A percentile compares a stretch with the other conserved stretches of the same genome.
Evolutionary conservation across 257 asterid species (phyloP).

Genomic region (Solanum tarijense): DNA sequence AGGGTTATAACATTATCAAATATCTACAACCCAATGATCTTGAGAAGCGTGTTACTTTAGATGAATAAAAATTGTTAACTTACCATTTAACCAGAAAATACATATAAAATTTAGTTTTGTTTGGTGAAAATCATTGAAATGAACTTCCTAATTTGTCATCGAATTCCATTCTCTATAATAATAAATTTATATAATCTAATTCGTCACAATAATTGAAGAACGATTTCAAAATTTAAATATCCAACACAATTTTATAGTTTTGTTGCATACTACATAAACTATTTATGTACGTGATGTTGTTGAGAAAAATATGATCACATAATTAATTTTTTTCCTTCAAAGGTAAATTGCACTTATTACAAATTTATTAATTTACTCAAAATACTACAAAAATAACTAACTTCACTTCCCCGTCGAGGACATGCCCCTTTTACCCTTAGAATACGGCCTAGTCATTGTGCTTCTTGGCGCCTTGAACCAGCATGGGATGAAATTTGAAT

Average conservation of each 20-base stretch:
- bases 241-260: background rate
- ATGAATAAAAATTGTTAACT: background rate
- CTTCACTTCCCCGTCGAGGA: constrained; percentile 41
- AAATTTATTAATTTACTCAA: background rate
- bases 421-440: constrained; percentile 83
- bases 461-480: constrained; percentile 98
- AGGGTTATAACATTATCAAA: background rate
- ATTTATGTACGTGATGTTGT: background rate
- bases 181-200: too few relatives aligned
- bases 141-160: too few relatives aligned
- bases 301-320: background rate
- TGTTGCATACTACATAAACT: background rate
- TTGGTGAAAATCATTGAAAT: too few relatives aligned
- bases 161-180: too few relatives aligned
- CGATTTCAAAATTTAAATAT: background rate
- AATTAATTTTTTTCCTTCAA: background rate
- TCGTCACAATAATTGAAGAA: background rate
- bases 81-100: background rate
- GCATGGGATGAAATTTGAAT: constrained; percentile 95
- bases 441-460: constrained; percentile 96
- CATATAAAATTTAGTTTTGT: background rate
- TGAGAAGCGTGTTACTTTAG: background rate
- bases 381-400: background rate
- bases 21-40: background rate
- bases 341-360: background rate